These are phyloP conservation scores for Chlorencoelia australis DNA, from an alignment of 2,329 filamentous ascomycete species.

Conservation along the genomic window DNA sequence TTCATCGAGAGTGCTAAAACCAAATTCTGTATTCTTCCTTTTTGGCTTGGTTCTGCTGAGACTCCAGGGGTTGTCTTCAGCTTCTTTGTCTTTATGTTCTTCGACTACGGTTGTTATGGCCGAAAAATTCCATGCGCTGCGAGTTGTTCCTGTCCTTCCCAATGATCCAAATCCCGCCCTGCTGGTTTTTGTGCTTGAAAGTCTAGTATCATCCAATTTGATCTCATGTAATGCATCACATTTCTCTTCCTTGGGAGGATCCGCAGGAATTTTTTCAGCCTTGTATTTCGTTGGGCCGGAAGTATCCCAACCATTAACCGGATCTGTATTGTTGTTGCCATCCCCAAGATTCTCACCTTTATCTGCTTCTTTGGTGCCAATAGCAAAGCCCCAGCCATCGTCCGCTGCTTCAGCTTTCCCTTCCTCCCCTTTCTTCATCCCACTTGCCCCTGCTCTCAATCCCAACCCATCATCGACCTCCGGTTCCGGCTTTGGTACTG, in stretches of 20 bases:
- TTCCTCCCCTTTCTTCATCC: constrained; percentile 37
- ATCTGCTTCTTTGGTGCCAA: constrained; percentile 28
- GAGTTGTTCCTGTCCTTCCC: constrained; percentile 42
- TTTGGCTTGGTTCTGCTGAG: constrained; percentile 39
- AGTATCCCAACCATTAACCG: constrained; percentile 42
- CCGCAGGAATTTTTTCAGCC: too few relatives aligned
- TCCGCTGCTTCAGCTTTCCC: constrained; percentile 31
- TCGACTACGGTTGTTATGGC: constrained; percentile 27
- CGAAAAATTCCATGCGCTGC: constrained; percentile 20
- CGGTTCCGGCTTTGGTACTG: constrained; percentile 40
- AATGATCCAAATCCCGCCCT: constrained; percentile 42
- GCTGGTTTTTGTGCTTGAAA: constrained; percentile 28
- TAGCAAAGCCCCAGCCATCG: constrained; percentile 25
- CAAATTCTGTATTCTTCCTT: constrained; percentile 38
- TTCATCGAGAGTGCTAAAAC: constrained; percentile 39
- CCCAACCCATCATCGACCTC: constrained; percentile 46
- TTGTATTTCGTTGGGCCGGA: constrained; percentile 33
- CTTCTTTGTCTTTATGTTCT: constrained; percentile 33
- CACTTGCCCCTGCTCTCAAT: constrained; percentile 24
- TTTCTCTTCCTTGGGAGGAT: constrained; percentile 28
- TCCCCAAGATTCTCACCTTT: constrained; percentile 32
- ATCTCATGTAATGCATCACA: constrained; percentile 55
- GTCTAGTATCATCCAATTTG: constrained; percentile 48
- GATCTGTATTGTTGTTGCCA: constrained; percentile 31
- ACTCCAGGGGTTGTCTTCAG: constrained; percentile 41